A percentile compares a stretch with the other conserved stretches of the same genome.
Conservation (phyloP, 768 basidiomycete species). For the Boletus reticulatus region DNA sequence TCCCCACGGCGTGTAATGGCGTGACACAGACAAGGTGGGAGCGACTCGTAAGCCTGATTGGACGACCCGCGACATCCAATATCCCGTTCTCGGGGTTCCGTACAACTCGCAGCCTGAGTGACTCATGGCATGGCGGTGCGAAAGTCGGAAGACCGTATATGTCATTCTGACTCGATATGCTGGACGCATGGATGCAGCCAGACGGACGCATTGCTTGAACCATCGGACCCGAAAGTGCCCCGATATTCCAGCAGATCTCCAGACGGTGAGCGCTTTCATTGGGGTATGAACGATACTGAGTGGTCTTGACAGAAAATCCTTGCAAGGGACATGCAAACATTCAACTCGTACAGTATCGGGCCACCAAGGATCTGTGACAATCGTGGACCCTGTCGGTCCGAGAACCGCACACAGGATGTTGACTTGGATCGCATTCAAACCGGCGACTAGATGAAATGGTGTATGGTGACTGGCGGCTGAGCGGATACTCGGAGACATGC, state of each 20-base stretch:
- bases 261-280: background rate
- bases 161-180: background rate
- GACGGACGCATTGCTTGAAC: no score
- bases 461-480: background rate
- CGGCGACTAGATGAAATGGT: background rate
- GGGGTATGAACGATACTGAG: no score
- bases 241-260: background rate
- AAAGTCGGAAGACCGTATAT: no score
- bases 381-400: background rate
- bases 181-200: background rate
- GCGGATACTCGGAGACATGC: background rate
- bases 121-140: background rate
- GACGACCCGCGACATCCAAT: background rate
- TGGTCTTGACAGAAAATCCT: no score
- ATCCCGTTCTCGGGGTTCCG: background rate
- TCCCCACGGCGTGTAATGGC: no score
- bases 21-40: background rate
- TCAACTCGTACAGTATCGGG: background rate
- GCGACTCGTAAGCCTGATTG: background rate
- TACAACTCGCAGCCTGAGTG: background rate
- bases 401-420: background rate
- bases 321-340: no score
- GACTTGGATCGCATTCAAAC: background rate
- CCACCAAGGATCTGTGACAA: background rate
- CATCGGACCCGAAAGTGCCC: background rate